Percentiles rank a stretch among this genome's conserved stretches.
Conservation (phyloP, 768 basidiomycete genomes). For the Pleurotus tuoliensis region DNA sequence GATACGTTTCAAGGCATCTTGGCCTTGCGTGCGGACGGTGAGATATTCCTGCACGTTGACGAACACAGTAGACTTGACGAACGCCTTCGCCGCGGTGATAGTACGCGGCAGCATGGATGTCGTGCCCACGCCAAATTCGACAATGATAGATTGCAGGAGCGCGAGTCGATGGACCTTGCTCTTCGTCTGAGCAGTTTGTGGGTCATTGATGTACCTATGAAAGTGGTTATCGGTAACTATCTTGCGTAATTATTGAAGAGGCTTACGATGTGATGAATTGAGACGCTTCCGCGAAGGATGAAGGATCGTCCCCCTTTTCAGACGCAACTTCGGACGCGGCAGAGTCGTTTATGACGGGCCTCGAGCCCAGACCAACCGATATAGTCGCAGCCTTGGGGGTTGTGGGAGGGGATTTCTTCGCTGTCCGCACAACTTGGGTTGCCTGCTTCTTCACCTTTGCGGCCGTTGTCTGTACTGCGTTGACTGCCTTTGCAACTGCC, state of each 20-base stretch:
- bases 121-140: conserved; percentile 58
- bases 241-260: not conserved
- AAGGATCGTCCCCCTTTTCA: conserved; percentile 29
- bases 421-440: not conserved
- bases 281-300: conserved; percentile 55
- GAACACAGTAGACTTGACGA: conserved; percentile 64
- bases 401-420: no score
- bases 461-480: not conserved
- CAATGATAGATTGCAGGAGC: conserved; percentile 68
- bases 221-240: not conserved
- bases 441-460: not conserved
- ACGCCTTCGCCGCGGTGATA: conserved; percentile 61
- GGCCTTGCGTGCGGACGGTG: conserved; percentile 59
- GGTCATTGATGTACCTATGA: conserved; percentile 49
- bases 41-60: conserved; percentile 74
- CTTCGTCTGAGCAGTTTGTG: conserved; percentile 26
- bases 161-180: conserved; percentile 48
- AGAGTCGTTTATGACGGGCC: conserved; percentile 45
- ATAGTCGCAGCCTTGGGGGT: no score
- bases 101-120: conserved; percentile 51
- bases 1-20: conserved; percentile 52
- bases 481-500: not conserved
- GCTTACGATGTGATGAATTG: conserved; percentile 61
- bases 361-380: conserved; percentile 25
- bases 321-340: conserved; percentile 38